A percentile compares a stretch with the other conserved stretches of the same genome.
phyloP scores from a whole-genome alignment of 768 basidiomycete species.

The Rhodotorula kratochvilovae region DNA sequence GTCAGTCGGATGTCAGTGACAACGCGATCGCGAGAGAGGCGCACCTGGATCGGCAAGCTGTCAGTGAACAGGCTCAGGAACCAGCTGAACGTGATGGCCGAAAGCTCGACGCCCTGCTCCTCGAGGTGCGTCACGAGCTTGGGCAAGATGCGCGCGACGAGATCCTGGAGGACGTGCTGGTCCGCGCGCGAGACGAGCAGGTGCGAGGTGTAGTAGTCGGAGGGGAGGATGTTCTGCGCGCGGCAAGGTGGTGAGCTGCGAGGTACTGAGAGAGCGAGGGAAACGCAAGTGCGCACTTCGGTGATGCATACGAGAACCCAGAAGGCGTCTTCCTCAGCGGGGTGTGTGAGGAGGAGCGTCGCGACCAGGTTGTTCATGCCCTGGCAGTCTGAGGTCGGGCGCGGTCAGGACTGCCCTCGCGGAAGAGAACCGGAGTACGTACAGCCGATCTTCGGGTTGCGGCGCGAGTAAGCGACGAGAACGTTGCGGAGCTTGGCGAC shows the following conservation, averaged over 20 bases:
- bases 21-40: slow-evolving; percentile 30
- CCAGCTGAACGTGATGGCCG: slow-evolving; percentile 97
- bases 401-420: not conserved
- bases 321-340: slow-evolving; percentile 94
- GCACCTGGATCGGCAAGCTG: slow-evolving; percentile 87
- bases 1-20: too few relatives aligned
- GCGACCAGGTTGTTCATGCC: slow-evolving; percentile 95
- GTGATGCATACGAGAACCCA: slow-evolving; percentile 88
- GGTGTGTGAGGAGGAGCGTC: slow-evolving; percentile 83
- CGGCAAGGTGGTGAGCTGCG: not conserved
- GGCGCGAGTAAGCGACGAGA: slow-evolving; percentile 84
- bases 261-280: not conserved
- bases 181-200: slow-evolving; percentile 90
- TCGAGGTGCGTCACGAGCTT: slow-evolving; percentile 60
- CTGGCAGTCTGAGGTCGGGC: slow-evolving; percentile 27
- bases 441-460: slow-evolving; percentile 82
- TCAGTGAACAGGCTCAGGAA: slow-evolving; percentile 94
- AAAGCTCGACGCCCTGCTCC: slow-evolving; percentile 78
- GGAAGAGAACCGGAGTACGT: not conserved
- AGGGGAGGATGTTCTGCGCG: slow-evolving; percentile 64
- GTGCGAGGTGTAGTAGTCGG: slow-evolving; percentile 88
- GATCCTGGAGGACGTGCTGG: slow-evolving; percentile 81
- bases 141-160: slow-evolving; percentile 55
- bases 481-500: slow-evolving; percentile 87
- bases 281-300: slow-evolving; percentile 49